Evolutionary conservation across 768 basidiomycete genomes (phyloP).

Genomic region (Ephemerocybe angulata): DNA sequence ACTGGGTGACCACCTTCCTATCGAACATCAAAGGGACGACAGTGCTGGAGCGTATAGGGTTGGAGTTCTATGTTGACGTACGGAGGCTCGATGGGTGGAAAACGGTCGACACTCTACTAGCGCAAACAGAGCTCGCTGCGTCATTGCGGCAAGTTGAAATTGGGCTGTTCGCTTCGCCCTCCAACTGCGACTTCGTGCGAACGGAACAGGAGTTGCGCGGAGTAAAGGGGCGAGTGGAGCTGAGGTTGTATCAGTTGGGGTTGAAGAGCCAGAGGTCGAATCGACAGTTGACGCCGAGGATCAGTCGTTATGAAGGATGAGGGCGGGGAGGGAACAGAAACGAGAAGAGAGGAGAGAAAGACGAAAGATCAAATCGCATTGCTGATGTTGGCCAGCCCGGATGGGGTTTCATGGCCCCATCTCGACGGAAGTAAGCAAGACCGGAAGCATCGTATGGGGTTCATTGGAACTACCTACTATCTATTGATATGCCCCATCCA

Average conservation of each 20-base stretch:
- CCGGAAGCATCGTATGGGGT: too few relatives aligned
- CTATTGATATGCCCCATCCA: not conserved
- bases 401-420: too few relatives aligned
- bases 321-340: not conserved
- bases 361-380: not conserved
- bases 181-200: constrained; percentile 29
- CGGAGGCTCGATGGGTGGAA: constrained; percentile 34
- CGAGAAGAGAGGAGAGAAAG: not conserved
- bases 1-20: constrained; percentile 35
- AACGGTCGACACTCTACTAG: constrained; percentile 32
- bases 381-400: not conserved
- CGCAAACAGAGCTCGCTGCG: constrained; percentile 24
- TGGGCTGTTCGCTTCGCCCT: constrained; percentile 37
- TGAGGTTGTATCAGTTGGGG: constrained; percentile 39
- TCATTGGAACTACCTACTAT: not conserved
- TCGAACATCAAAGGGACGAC: constrained; percentile 18
- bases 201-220: constrained; percentile 31
- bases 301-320: constrained; percentile 32
- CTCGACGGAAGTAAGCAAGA: too few relatives aligned
- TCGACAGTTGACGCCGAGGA: constrained; percentile 34
- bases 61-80: constrained; percentile 41
- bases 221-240: constrained; percentile 24
- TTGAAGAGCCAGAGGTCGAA: constrained; percentile 37
- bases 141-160: constrained; percentile 35
- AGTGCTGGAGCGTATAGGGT: constrained; percentile 18